Evolutionary conservation across 2,329 filamentous ascomycete species (phyloP).

Genomic region (Microsporum canis): DNA sequence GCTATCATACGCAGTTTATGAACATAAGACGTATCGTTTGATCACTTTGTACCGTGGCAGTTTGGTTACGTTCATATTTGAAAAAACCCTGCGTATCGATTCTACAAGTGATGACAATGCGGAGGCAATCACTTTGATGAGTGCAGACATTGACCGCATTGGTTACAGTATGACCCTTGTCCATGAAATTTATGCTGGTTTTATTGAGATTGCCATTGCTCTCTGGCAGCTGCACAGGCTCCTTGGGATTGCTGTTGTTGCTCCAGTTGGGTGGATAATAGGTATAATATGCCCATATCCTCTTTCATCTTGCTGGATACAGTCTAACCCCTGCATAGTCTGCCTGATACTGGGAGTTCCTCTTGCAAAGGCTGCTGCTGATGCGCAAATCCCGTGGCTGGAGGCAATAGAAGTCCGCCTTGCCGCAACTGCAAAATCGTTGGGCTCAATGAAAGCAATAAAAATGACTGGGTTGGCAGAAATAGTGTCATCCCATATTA

Average conservation of each 20-base stretch:
- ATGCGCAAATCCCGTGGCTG: constrained; percentile 3
- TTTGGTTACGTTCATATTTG: constrained; percentile 1
- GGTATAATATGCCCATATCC: not conserved
- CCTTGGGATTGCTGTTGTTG: not conserved
- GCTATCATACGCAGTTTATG: constrained; percentile 2
- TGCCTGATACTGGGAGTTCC: constrained; percentile 1
- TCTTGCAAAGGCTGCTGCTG: not conserved
- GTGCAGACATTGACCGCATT: constrained; percentile 20
- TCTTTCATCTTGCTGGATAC: not conserved
- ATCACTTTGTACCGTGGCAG: not conserved
- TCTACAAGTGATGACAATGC: not conserved
- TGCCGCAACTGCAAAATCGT: not conserved
- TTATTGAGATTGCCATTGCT: constrained; percentile 9
- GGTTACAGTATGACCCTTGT: constrained; percentile 12
- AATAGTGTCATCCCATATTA: not conserved
- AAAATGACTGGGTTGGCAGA: constrained; percentile 1
- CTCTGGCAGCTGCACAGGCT: constrained; percentile 4
- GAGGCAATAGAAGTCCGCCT: not conserved
- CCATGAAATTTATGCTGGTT: constrained; percentile 18
- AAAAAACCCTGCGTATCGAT: not conserved
- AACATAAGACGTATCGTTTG: constrained; percentile 4
- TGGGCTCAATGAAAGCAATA: not conserved
- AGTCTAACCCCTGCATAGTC: not conserved
- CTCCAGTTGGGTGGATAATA: constrained; percentile 1
- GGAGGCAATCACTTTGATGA: constrained; percentile 19